These are phyloP conservation scores for Nicotiana tomentosiformis DNA, from an alignment of 257 asterid genomes.

Conservation along the genomic window DNA sequence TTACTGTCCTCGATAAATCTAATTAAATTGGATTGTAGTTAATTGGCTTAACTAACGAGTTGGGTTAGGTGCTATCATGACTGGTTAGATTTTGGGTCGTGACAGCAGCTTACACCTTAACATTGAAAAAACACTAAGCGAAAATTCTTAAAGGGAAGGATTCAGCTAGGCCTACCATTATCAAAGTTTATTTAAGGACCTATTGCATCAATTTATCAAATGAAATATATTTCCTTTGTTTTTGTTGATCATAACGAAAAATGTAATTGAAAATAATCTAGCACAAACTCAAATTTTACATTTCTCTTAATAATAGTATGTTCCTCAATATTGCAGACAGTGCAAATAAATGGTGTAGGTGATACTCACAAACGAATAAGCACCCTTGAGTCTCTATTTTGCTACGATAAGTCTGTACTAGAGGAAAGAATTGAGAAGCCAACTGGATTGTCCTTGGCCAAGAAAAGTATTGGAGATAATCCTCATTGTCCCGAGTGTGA, in stretches of 20 bases:
- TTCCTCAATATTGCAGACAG: conserved; percentile 29
- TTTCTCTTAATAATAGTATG: background rate
- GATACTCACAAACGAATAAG: conserved; percentile 40
- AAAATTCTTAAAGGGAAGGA: too few species aligned
- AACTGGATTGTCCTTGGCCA: conserved; percentile 50
- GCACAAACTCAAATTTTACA: background rate
- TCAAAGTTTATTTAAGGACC: too few species aligned
- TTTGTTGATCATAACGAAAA: background rate
- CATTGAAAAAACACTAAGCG: too few species aligned
- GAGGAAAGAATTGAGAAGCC: conserved; percentile 85
- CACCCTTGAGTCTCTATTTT: conserved; percentile 66
- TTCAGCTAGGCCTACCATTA: too few species aligned
- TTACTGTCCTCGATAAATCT: too few species aligned
- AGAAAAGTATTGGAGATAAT: conserved; percentile 51
- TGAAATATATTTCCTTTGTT: background rate
- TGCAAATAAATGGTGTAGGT: conserved; percentile 29
- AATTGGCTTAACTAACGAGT: too few species aligned
- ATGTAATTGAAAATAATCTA: background rate
- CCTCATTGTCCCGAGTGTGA: conserved; percentile 52
- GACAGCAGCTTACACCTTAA: too few species aligned
- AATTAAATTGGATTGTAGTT: too few species aligned
- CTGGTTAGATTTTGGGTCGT: too few species aligned
- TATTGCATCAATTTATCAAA: background rate
- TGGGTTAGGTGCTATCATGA: too few species aligned
- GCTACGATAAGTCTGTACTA: conserved; percentile 67